Evolutionary conservation across 768 basidiomycete genomes (phyloP).

Genomic region (Auricularia auricula-judae): DNA sequence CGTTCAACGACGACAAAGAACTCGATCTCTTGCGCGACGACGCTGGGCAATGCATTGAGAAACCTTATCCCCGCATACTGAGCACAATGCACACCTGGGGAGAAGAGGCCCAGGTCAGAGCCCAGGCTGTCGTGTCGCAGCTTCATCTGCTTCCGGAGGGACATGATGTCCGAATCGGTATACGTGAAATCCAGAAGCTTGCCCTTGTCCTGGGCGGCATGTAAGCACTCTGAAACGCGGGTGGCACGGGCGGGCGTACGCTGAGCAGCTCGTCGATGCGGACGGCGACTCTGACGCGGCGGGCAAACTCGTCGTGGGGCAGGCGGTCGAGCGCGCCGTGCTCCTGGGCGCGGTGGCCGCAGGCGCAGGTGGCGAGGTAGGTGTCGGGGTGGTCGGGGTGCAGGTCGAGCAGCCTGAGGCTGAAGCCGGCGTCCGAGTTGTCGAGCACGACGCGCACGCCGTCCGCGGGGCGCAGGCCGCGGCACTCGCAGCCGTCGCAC

Average conservation of each 20-base stretch:
- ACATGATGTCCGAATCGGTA: conserved; percentile 54
- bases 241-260: conserved; percentile 32
- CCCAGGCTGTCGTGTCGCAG: conserved; percentile 40
- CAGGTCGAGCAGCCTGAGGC: conserved; percentile 5
- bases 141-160: conserved; percentile 61
- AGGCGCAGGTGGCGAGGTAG: conserved; percentile 54
- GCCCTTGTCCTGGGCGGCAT: conserved; percentile 49
- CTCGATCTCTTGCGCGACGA: conserved; percentile 18
- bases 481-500: conserved; percentile 61
- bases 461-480: conserved; percentile 56
- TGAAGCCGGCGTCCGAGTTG: conserved; percentile 10
- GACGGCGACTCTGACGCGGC: conserved; percentile 64
- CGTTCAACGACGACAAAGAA: conserved; percentile 9
- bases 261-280: conserved; percentile 74
- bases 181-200: conserved; percentile 75
- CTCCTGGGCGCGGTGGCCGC: conserved; percentile 52
- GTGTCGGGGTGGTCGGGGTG: conserved; percentile 35
- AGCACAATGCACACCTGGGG: conserved; percentile 35
- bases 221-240: background rate
- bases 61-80: background rate
- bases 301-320: conserved; percentile 53
- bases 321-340: conserved; percentile 59
- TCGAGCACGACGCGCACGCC: conserved; percentile 43
- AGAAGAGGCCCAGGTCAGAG: conserved; percentile 32
- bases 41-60: conserved; percentile 10